A percentile compares a stretch with the other conserved stretches of the same genome.
phyloP scores from a whole-genome alignment of 2,329 filamentous ascomycete genomes.

The Trichoderma gracile region DNA sequence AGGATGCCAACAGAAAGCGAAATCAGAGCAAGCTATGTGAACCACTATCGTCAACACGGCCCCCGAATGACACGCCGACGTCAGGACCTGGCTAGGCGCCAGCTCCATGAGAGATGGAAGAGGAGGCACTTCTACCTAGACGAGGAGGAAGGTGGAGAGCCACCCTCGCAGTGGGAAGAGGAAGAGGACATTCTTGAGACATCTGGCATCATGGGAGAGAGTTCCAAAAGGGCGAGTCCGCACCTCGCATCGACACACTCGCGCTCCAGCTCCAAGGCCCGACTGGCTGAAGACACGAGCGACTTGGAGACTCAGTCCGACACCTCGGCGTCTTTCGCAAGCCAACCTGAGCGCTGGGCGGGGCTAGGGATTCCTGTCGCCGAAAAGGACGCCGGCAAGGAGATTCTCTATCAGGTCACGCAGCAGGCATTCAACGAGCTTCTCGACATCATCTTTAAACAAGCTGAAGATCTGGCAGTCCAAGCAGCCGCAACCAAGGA shows the following conservation, averaged over 20 bases:
- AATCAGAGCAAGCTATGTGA: constrained; percentile 42
- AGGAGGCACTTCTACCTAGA: constrained; percentile 80
- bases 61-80: constrained; percentile 44
- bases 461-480: constrained; percentile 74
- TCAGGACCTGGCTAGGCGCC: constrained; percentile 49
- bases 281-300: constrained; percentile 70
- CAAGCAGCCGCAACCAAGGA: constrained; percentile 63
- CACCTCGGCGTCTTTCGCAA: constrained; percentile 70
- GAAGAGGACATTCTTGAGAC: constrained; percentile 57
- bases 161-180: constrained; percentile 63
- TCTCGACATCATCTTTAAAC: constrained; percentile 80
- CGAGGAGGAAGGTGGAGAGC: constrained; percentile 74
- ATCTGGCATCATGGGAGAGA: constrained; percentile 39
- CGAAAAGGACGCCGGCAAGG: constrained; percentile 79
- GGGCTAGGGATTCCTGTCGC: constrained; percentile 77
- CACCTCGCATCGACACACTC: constrained; percentile 43
- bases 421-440: constrained; percentile 92
- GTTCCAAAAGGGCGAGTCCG: constrained; percentile 46
- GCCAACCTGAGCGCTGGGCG: constrained; percentile 72
- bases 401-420: constrained; percentile 87
- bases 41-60: constrained; percentile 40
- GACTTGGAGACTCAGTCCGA: constrained; percentile 73
- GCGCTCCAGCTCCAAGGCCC: constrained; percentile 75
- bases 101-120: constrained; percentile 71
- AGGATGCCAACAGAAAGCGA: constrained; percentile 45